Conservation (phyloP, 1,284 basidiomycete species). For the Ceratobasidium theobromae region DNA sequence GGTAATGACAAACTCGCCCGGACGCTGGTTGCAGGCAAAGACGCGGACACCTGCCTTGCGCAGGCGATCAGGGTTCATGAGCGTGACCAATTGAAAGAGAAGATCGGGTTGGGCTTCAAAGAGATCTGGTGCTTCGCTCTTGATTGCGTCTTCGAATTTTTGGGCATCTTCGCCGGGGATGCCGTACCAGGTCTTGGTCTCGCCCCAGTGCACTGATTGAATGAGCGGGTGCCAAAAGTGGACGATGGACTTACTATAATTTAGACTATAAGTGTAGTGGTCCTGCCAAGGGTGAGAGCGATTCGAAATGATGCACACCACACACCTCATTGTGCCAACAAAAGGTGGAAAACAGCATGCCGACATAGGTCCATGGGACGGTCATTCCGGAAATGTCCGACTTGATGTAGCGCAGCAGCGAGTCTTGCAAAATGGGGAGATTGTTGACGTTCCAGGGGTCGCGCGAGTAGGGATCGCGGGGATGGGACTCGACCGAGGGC, state of each 20-base stretch:
- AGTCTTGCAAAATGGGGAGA: slow-evolving; percentile 86
- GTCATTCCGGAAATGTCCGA: slow-evolving; percentile 99
- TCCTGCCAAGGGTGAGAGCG: slow-evolving; percentile 56
- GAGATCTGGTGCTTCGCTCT: slow-evolving; percentile 94
- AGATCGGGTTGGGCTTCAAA: slow-evolving; percentile 97
- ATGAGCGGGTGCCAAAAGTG: slow-evolving; percentile 36
- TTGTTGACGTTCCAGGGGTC: slow-evolving; percentile 99
- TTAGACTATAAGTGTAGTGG: slow-evolving; percentile 96
- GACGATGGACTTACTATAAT: slow-evolving; percentile 71
- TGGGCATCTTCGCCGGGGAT: slow-evolving; percentile 93
- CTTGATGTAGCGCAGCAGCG: slow-evolving; percentile 90
- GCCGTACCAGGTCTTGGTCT: slow-evolving; percentile 99
- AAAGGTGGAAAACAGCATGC: slow-evolving; percentile 99
- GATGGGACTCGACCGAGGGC: slow-evolving; percentile 92
- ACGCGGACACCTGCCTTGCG: slow-evolving; percentile 90
- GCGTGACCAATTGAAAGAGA: slow-evolving; percentile 94
- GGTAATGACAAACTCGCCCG: slow-evolving; percentile 97
- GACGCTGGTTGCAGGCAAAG: slow-evolving; percentile 92
- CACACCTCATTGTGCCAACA: slow-evolving; percentile 98
- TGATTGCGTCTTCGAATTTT: slow-evolving; percentile 96
- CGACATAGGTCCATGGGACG: slow-evolving; percentile 99
- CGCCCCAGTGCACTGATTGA: slow-evolving; percentile 92
- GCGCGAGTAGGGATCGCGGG: slow-evolving; percentile 80
- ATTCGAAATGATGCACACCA: slow-evolving; percentile 29
- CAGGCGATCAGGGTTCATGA: slow-evolving; percentile 93